These are phyloP conservation scores for Geum urbanum DNA, from an alignment of 306 rosid species.

Conservation along the genomic window DNA sequence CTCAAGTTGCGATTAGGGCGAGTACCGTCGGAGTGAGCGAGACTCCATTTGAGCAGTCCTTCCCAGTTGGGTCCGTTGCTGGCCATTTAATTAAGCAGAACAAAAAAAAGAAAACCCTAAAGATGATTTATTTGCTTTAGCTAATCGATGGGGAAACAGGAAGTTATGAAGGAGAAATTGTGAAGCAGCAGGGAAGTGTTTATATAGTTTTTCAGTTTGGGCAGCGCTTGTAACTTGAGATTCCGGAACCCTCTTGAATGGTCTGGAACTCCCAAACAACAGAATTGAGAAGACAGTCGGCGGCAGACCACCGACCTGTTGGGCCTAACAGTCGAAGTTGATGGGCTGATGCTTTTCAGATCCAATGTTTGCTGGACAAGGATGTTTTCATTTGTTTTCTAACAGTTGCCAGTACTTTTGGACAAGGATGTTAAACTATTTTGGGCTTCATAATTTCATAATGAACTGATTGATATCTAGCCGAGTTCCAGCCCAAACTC, in stretches of 20 bases:
- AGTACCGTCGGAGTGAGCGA: conserved; percentile 74
- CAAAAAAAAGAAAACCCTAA: background rate
- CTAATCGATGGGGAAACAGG: background rate
- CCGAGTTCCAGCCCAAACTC: too few relatives aligned
- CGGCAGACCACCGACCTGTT: too few relatives aligned
- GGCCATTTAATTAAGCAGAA: conserved; percentile 43
- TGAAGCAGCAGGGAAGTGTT: background rate
- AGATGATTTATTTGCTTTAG: background rate
- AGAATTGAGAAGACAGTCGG: background rate
- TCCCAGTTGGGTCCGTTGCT: conserved; percentile 82
- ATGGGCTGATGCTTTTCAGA: background rate
- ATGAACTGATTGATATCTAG: too few relatives aligned
- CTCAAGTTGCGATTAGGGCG: conserved; percentile 58
- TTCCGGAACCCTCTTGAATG: background rate
- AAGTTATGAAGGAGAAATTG: background rate
- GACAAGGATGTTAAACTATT: too few relatives aligned
- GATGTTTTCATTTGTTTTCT: too few relatives aligned
- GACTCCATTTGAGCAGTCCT: conserved; percentile 85
- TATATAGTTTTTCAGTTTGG: too few relatives aligned
- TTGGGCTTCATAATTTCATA: too few relatives aligned
- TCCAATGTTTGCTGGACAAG: background rate
- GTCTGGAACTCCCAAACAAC: background rate
- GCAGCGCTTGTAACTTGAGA: background rate
- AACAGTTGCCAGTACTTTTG: too few relatives aligned
- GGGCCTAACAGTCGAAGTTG: too few relatives aligned